A percentile compares a stretch with the other conserved stretches of the same genome.
Evolutionary conservation across 1,284 basidiomycete species (phyloP).

Genomic region (Pseudozyma sp.): DNA sequence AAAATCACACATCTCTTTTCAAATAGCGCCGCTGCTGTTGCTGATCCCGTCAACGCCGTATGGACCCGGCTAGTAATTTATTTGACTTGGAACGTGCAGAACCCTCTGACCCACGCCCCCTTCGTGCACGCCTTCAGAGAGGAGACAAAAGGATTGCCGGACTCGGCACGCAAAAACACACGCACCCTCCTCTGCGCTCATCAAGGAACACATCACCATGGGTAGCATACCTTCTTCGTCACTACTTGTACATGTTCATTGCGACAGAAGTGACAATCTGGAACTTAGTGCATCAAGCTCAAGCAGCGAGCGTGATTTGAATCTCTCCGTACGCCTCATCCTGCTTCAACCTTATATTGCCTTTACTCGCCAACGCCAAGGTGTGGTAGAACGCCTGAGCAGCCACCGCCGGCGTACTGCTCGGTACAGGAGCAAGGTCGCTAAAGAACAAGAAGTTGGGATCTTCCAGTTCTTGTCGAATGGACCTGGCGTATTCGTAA

Average conservation of each 20-base stretch:
- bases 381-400: constrained; percentile 67
- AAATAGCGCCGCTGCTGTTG: no score
- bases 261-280: neutral
- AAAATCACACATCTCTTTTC: no score
- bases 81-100: no score
- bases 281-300: neutral
- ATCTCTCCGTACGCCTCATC: constrained; percentile 65
- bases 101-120: no score
- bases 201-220: no score
- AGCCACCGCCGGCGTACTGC: constrained; percentile 55
- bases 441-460: constrained; percentile 43
- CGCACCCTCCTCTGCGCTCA: no score
- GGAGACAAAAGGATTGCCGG: no score
- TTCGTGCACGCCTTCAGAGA: no score
- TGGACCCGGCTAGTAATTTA: no score
- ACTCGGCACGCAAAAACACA: no score
- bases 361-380: constrained; percentile 54
- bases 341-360: constrained; percentile 57
- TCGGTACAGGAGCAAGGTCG: constrained; percentile 40
- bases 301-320: constrained; percentile 15
- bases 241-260: neutral
- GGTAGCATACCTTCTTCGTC: no score
- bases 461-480: constrained; percentile 34
- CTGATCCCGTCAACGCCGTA: no score
- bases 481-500: constrained; percentile 26